phyloP scores from a whole-genome alignment of 202 grass and related monocot genomes.

The Carex arenaria region DNA sequence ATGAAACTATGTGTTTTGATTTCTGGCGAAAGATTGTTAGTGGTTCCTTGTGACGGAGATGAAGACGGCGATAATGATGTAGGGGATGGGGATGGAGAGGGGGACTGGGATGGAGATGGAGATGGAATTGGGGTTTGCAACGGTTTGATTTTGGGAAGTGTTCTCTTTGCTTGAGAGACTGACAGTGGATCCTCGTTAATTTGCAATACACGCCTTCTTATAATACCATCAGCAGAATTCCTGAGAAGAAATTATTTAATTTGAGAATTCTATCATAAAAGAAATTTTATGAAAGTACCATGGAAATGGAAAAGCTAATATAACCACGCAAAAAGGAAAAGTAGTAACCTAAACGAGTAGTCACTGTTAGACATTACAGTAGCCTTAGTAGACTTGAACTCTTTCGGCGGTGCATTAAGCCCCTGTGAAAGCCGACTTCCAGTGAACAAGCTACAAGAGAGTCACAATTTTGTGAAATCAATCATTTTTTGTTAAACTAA shows the following conservation, averaged over 20 bases:
- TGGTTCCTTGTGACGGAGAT: not conserved
- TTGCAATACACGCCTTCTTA: slow-evolving; percentile 28
- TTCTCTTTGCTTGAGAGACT: slow-evolving; percentile 26
- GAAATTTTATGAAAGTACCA: not conserved
- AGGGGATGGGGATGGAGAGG: not conserved
- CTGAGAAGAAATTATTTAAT: slow-evolving; percentile 27
- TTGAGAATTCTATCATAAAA: not conserved
- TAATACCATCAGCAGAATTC: not conserved
- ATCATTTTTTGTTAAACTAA: not conserved
- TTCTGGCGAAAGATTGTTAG: not conserved
- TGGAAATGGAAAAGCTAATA: not conserved
- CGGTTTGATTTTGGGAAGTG: not conserved
- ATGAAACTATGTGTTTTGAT: not conserved
- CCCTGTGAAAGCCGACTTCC: not conserved
- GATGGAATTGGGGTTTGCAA: slow-evolving; percentile 8
- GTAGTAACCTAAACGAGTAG: not conserved
- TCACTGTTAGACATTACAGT: not conserved
- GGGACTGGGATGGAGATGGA: slow-evolving; percentile 3
- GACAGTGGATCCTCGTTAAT: not conserved
- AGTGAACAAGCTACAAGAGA: slow-evolving; percentile 13
- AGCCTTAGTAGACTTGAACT: not conserved
- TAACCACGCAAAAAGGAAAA: not conserved
- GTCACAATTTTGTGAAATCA: not conserved
- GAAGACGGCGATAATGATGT: not conserved
- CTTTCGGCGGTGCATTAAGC: not conserved